phyloP scores from a whole-genome alignment of 805 yeast species.

The Metschnikowia cerradonensis region DNA sequence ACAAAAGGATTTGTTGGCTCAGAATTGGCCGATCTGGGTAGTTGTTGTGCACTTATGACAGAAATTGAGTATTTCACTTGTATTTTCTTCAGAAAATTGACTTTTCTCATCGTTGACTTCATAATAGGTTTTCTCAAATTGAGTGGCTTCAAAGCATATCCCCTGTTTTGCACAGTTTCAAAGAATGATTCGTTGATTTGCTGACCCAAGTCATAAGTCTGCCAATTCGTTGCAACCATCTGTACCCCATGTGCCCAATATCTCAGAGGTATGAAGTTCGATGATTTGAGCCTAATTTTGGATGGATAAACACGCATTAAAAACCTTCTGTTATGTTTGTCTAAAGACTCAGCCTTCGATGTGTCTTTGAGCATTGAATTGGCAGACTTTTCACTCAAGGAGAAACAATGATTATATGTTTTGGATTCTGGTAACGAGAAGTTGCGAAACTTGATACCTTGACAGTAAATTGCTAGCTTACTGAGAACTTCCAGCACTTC shows the following conservation, averaged over 20 bases:
- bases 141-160: conserved; percentile 77
- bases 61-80: conserved; percentile 23
- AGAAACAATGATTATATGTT: conserved; percentile 75
- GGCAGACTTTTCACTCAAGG: conserved; percentile 73
- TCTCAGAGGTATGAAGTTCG: conserved; percentile 73
- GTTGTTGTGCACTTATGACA: conserved; percentile 78
- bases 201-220: conserved; percentile 83
- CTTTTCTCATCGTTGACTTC: conserved; percentile 18
- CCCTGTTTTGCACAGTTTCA: conserved; percentile 52
- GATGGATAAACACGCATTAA: conserved; percentile 89
- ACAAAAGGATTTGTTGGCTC: conserved; percentile 57
- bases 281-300: conserved; percentile 66
- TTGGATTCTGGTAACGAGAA: conserved; percentile 86
- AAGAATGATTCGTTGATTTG: conserved; percentile 85
- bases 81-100: conserved; percentile 4
- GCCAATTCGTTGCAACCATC: conserved; percentile 98
- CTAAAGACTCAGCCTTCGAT: conserved; percentile 49
- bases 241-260: conserved; percentile 89
- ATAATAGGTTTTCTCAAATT: conserved; percentile 36
- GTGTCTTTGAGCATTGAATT: conserved; percentile 61
- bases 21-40: conserved; percentile 49
- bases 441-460: conserved; percentile 75
- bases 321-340: conserved; percentile 72
- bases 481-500: conserved; percentile 44
- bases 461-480: conserved; percentile 63